Conservation (phyloP, 495 filamentous ascomycete genomes). For the Annulohypoxylon stygium region DNA sequence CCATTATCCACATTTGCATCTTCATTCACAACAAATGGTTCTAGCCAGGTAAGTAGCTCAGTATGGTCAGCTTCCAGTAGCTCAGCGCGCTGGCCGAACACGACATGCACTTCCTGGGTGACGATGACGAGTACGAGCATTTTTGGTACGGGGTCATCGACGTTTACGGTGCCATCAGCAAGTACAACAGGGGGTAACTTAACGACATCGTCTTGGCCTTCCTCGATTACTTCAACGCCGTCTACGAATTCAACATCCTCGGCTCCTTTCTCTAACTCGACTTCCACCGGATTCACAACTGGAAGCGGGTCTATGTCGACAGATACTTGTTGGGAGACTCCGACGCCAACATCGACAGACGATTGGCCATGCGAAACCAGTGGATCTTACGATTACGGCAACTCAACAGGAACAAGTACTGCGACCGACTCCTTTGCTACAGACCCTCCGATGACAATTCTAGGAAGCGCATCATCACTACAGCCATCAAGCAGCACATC, state of each 20-base stretch:
- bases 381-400: conserved; percentile 21
- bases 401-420: conserved; percentile 11
- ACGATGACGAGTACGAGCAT: conserved; percentile 3
- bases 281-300: conserved; percentile 6
- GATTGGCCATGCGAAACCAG: background rate
- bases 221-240: background rate
- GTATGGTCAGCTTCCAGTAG: conserved; percentile 3
- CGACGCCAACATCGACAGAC: background rate
- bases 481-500: conserved; percentile 1
- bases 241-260: conserved; percentile 2
- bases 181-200: background rate
- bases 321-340: conserved; percentile 33
- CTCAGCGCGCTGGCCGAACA: conserved; percentile 32
- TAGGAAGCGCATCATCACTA: background rate
- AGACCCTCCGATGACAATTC: background rate
- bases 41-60: conserved; percentile 7
- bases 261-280: conserved; percentile 2
- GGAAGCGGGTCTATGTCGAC: conserved; percentile 1
- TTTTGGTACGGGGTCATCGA: conserved; percentile 10
- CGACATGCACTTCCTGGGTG: conserved; percentile 14
- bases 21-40: conserved; percentile 29
- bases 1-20: conserved; percentile 25
- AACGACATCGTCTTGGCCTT: conserved; percentile 5
- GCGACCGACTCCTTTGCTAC: background rate
- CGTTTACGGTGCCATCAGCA: background rate